Conservation (phyloP, 116 monocot genomes). For the Posidonia oceanica region DNA sequence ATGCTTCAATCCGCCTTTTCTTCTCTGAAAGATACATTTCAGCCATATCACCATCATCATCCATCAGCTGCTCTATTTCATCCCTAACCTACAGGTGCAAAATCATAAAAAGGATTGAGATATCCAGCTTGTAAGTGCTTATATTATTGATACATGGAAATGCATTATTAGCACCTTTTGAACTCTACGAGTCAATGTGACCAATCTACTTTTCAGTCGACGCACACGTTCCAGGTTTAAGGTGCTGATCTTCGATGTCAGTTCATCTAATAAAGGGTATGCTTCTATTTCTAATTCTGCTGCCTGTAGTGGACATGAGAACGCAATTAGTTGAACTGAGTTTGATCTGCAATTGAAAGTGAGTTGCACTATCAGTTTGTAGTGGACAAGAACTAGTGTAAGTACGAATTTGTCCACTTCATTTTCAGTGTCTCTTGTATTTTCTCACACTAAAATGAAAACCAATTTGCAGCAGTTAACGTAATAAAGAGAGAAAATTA, state of each 20-base stretch:
- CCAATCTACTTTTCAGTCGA: constrained; percentile 86
- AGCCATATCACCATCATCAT: constrained; percentile 99
- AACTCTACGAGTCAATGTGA: constrained; percentile 89
- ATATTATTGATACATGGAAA: too few species aligned
- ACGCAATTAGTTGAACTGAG: neutral
- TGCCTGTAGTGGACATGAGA: constrained; percentile 35
- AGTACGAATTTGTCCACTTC: too few species aligned
- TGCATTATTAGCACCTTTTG: constrained; percentile 53
- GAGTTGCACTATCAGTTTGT: too few species aligned
- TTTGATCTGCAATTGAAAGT: too few species aligned
- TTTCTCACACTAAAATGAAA: too few species aligned
- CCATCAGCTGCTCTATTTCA: constrained; percentile 99
- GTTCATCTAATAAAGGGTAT: constrained; percentile 93
- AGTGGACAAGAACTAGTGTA: too few species aligned
- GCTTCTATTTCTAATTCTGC: constrained; percentile 95
- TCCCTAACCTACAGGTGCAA: constrained; percentile 65
- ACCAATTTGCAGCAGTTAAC: too few species aligned
- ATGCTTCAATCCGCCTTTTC: constrained; percentile 59
- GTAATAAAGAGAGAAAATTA: too few species aligned
- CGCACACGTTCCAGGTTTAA: constrained; percentile 83
- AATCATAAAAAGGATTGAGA: neutral
- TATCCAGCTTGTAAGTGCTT: neutral
- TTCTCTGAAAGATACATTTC: constrained; percentile 99
- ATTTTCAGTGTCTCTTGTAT: too few species aligned
- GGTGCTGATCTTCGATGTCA: constrained; percentile 96